Percentiles rank a stretch among this genome's conserved stretches.
phyloP scores from a whole-genome alignment of 2,329 filamentous ascomycete species.

The Fusarium dimerum region DNA sequence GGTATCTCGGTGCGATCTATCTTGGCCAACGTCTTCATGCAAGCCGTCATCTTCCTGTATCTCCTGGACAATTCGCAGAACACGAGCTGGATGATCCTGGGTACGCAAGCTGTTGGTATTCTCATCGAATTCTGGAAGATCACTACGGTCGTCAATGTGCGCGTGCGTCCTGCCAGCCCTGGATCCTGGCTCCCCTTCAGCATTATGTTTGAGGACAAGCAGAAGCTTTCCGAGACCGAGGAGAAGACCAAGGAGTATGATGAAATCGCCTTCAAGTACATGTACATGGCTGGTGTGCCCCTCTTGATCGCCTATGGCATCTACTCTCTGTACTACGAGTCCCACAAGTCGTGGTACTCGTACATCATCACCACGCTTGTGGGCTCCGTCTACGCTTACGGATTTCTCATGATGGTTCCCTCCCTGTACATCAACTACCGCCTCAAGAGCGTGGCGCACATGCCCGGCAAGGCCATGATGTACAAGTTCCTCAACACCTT shows the following conservation, averaged over 20 bases:
- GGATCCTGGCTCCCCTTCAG: constrained; percentile 76
- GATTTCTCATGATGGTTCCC: constrained; percentile 99
- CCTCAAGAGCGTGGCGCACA: constrained; percentile 91
- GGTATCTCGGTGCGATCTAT: constrained; percentile 96
- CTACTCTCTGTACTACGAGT: constrained; percentile 91
- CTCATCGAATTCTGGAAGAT: constrained; percentile 83
- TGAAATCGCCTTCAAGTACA: constrained; percentile 94
- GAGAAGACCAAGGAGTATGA: constrained; percentile 99
- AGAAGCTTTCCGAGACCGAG: constrained; percentile 91
- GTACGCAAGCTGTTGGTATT: constrained; percentile 83
- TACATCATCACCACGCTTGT: constrained; percentile 95
- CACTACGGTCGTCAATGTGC: constrained; percentile 90
- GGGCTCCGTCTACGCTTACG: constrained; percentile 94
- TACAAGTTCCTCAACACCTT: constrained; percentile 99
- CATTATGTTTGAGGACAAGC: constrained; percentile 91
- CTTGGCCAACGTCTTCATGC: constrained; percentile 97
- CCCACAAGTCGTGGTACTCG: constrained; percentile 97
- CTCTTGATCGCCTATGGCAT: constrained; percentile 84
- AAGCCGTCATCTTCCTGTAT: constrained; percentile 92
- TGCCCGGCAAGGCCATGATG: constrained; percentile 94
- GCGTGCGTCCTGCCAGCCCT: constrained; percentile 67
- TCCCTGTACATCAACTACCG: constrained; percentile 99
- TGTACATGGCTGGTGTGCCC: constrained; percentile 90
- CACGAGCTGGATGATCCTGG: constrained; percentile 98
- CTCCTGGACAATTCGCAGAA: constrained; percentile 96